Conservation (phyloP, 23 red algal genomes). For the Gracilaria gracilis region DNA sequence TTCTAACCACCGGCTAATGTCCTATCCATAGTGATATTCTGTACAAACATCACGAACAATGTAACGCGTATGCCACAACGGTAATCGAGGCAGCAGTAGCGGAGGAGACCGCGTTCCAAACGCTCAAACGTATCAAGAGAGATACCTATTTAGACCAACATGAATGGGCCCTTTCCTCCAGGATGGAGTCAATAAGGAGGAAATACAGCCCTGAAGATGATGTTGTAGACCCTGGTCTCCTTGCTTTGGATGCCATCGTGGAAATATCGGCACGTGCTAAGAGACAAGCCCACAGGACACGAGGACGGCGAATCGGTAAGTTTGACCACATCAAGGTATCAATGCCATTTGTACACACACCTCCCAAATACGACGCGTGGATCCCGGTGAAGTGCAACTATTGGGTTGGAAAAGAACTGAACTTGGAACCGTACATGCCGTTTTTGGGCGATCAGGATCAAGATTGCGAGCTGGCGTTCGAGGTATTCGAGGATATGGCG, state of each 20-base stretch:
- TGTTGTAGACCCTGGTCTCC: constrained; percentile 34
- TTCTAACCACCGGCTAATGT: background rate
- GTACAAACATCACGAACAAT: constrained; percentile 35
- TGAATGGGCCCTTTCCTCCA: constrained; percentile 19
- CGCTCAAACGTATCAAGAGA: constrained; percentile 8
- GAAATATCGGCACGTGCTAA: background rate
- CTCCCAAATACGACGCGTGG: constrained; percentile 67
- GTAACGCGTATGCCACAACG: background rate
- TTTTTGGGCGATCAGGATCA: constrained; percentile 76
- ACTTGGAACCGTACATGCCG: constrained; percentile 72
- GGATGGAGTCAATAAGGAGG: constrained; percentile 31
- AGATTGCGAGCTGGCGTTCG: constrained; percentile 64
- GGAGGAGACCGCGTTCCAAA: background rate
- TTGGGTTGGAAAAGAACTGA: constrained; percentile 70
- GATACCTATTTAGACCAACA: background rate
- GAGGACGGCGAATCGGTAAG: background rate
- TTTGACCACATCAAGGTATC: background rate
- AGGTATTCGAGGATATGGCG: constrained; percentile 75
- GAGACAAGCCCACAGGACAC: background rate
- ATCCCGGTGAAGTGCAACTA: constrained; percentile 61
- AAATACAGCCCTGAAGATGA: constrained; percentile 7
- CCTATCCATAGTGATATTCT: background rate
- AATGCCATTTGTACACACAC: constrained; percentile 23
- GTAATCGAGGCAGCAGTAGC: background rate
- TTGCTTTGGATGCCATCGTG: constrained; percentile 62